Percentiles rank a stretch among this genome's conserved stretches.
phyloP scores from a whole-genome alignment of 163 green algal species.

The Trebouxiophyceae sp. region DNA sequence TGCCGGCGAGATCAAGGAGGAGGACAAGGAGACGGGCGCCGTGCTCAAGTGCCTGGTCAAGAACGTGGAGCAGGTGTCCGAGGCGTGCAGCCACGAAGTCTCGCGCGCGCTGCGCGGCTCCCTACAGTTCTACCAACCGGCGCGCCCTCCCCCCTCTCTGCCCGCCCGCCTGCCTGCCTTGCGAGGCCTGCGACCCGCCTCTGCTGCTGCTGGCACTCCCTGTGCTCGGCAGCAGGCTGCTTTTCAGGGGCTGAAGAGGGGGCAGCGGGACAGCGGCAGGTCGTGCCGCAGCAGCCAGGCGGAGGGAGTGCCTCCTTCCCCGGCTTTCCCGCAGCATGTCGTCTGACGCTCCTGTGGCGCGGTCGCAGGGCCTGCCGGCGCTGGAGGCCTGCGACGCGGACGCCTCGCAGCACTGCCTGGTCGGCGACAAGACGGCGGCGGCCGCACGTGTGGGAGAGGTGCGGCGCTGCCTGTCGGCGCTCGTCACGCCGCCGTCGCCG shows the following conservation, averaged over 20 bases:
- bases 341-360: no score
- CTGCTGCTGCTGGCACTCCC: no score
- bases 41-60: constrained; percentile 69
- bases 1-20: background rate
- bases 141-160: no score
- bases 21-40: constrained; percentile 26
- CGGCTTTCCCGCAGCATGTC: no score
- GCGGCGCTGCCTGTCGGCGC: constrained; percentile 39
- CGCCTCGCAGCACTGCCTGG: constrained; percentile 34
- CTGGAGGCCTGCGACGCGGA: constrained; percentile 49
- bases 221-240: no score
- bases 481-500: constrained; percentile 13
- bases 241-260: no score
- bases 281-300: no score
- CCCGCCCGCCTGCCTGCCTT: no score
- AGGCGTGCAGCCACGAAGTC: constrained; percentile 51
- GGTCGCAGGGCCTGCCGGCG: constrained; percentile 14
- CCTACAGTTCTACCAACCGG: constrained; percentile 45
- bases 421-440: constrained; percentile 33
- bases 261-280: no score
- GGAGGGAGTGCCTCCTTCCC: no score
- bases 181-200: no score
- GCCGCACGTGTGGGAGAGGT: constrained; percentile 23
- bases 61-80: constrained; percentile 24
- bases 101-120: constrained; percentile 52